Percentiles rank a stretch among this genome's conserved stretches.
Evolutionary conservation across 257 asterid species (phyloP).

Genomic region (Vinca minor): DNA sequence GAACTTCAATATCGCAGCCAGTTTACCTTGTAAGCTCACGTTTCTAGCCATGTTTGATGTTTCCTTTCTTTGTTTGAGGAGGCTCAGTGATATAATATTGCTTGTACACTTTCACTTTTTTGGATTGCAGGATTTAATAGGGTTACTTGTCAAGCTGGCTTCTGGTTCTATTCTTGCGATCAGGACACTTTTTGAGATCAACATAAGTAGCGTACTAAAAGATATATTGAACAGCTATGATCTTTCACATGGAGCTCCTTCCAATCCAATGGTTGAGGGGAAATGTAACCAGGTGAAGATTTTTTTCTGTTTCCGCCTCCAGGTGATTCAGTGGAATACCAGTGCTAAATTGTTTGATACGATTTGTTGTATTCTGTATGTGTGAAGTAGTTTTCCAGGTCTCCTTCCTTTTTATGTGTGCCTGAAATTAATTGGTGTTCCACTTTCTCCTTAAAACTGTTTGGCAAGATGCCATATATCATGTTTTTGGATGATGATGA

Average conservation of each 20-base stretch:
- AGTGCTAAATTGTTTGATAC: background rate
- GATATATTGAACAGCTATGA: conserved; percentile 55
- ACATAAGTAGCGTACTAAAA: conserved; percentile 55
- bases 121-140: conserved; percentile 72
- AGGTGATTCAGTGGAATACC: background rate
- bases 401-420: background rate
- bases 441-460: background rate
- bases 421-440: background rate
- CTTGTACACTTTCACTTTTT: conserved; percentile 9
- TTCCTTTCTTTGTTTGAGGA: background rate
- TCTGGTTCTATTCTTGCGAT: conserved; percentile 68
- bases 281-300: conserved; percentile 55
- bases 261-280: conserved; percentile 52
- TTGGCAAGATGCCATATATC: background rate
- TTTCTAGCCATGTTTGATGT: conserved; percentile 1
- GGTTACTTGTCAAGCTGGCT: conserved; percentile 69
- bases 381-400: background rate
- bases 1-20: conserved; percentile 58
- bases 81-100: conserved; percentile 2
- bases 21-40: conserved; percentile 57
- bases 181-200: conserved; percentile 71
- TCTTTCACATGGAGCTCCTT: conserved; percentile 54
- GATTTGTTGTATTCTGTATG: background rate
- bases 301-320: too few relatives aligned
- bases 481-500: background rate